Conservation (phyloP, 495 filamentous ascomycete species). For the Tuber brumale region DNA sequence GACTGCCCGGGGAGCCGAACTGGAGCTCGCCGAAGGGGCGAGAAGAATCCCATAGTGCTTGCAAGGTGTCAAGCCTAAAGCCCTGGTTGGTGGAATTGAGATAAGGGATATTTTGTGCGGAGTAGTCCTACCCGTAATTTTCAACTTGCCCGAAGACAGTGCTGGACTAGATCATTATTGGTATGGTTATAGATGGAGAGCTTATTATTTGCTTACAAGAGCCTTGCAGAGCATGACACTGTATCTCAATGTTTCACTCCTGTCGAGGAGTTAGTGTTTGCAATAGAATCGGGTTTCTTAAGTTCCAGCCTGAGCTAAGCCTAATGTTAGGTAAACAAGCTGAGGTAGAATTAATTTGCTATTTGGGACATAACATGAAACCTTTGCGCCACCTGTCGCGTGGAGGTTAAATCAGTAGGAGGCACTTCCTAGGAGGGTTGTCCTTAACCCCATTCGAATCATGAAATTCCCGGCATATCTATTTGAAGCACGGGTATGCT, state of each 20-base stretch:
- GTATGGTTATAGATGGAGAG: neutral
- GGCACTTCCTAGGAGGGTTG: too few species aligned
- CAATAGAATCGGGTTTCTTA: neutral
- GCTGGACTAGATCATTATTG: too few species aligned
- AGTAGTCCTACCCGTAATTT: neutral
- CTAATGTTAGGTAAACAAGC: too few species aligned
- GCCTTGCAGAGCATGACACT: neutral
- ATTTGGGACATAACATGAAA: too few species aligned
- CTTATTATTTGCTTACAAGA: neutral
- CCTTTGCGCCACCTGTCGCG: too few species aligned
- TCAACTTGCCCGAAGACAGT: neutral
- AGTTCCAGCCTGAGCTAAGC: neutral
- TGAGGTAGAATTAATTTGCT: too few species aligned
- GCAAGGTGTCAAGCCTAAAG: neutral
- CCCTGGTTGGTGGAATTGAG: neutral
- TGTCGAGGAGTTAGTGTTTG: neutral
- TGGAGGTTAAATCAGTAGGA: too few species aligned
- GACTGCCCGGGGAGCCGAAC: constrained; percentile 68
- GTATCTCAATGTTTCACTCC: neutral
- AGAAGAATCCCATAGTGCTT: constrained; percentile 40
- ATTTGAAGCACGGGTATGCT: neutral
- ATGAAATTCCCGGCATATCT: neutral
- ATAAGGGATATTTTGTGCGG: neutral
- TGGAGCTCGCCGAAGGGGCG: constrained; percentile 62
- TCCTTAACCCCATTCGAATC: neutral